Evolutionary conservation across 1,284 basidiomycete genomes (phyloP), one percentile per base, ranked within the genome.

Genomic region (Microstroma glucosiphilum): DNA sequence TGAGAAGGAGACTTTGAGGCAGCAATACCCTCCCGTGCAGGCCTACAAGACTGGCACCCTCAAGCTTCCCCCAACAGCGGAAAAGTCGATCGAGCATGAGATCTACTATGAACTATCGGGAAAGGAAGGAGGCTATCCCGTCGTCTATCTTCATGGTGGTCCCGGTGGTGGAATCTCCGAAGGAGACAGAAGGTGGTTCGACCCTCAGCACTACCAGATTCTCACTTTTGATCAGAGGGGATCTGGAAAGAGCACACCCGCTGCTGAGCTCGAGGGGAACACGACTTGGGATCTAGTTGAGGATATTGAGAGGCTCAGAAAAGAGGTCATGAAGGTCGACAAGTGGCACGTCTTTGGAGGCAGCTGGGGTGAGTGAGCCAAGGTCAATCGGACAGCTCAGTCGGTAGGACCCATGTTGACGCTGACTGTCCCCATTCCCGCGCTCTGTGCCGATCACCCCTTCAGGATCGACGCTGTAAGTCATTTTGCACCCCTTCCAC

Each of bases 281-380:
- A 96, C 91, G 1, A 96, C 92, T 0, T 94, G 91, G 91, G 88
- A 93, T 77, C 85, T 96, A 37, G 91, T 97, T 19, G 87, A 85
- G 65, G 93, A 96, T 75, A 87, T 92, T 13, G 92, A 96, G 79
- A 86, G 82, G 72, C 82, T 96, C 26, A 84, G 92, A 58, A 82
- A 87, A 70, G 84, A 88, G 65, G 83, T 94, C 1, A 80, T 25
- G 13, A 54, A 80, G 19, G 63, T 74, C 21, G 55, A 59, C 2
- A 71, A 69, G 42, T 77, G 75, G 76, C 73, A 75, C 61, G 73
- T 78, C 40, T 78, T 78, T 57, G 76, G 76, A 26, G 76, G 76
- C 30, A 72, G 58, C 40, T 76, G 92, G 91, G 92, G 92, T 37
- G 30, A 37, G 30, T 37, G 30, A 9, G 4, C 30, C 30, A 9